Base-by-base conservation (phyloP, 257 asterid species). In the Verbena officinalis region DNA sequence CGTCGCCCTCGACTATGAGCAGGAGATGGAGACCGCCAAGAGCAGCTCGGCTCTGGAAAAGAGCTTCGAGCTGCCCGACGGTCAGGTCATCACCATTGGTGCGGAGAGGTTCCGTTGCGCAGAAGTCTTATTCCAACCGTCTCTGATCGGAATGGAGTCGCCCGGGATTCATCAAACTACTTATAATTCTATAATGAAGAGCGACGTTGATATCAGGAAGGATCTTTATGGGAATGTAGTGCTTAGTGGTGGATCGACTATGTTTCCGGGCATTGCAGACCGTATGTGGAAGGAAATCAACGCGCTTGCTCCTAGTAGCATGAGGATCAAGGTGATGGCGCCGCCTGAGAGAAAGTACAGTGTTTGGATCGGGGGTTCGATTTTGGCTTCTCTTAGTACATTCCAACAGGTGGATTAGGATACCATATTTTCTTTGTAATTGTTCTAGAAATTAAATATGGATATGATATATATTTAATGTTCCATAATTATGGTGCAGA, bases 381-480 rank as follows among this genome's bases (percentile, higher is more conserved):
- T 46, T 46, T 19, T 46, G n/a, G 53, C 53, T 46, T 46, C 53
- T 46, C 53, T 46, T 7, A 46, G 53, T 24, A 46, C 53, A 46
- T 46, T 46, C 24, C 53, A 46, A 13, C 53, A 46, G 53, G 53
- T 46, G 19, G n/a, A 42, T 6, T 0, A 7, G 12, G n/a, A 0
- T 10, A 4, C 10, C 13, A 6, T 10, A 4, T 11, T 7, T 40
- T 40, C 0, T 2, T 40, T 11, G n/a, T n/a, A 40, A 43, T 11
- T 43, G 14, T 2, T 43, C 7, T n/a, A 14, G 45, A 7, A 1
- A 12, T 21, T 6, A 38, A 10, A 6, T 38, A 6, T 10, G 7
- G 43, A 6, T 38, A 3, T 38, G n/a, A n/a, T n/a, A n/a, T n/a
- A n/a, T n/a, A n/a, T n/a, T n/a, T n/a, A n/a, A n/a, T n/a, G n/a